phyloP scores from a whole-genome alignment of 164 flowering plant genomes.

The Malania oleifera region DNA sequence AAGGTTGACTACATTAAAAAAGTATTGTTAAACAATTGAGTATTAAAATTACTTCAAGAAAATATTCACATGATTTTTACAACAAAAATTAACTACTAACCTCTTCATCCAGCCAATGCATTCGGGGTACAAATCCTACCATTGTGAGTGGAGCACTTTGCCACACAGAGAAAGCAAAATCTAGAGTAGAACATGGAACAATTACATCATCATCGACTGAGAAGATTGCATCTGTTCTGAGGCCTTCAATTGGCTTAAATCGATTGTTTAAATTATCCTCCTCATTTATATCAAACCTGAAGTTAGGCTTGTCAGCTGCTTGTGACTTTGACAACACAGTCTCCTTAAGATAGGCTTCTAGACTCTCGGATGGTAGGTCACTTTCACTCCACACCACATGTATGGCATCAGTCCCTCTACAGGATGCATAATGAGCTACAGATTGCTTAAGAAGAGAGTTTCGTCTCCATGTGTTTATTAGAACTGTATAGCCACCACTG shows the following conservation, averaged over 20 bases:
- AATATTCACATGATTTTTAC: no score
- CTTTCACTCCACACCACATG: slow-evolving; percentile 54
- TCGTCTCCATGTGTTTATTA: slow-evolving; percentile 54
- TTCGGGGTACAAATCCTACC: slow-evolving; percentile 56
- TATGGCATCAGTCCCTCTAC: slow-evolving; percentile 42
- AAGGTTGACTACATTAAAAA: no score
- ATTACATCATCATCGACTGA: slow-evolving; percentile 58
- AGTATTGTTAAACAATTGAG: no score
- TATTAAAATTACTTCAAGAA: no score
- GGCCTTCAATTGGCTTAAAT: slow-evolving; percentile 42
- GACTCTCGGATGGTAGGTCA: slow-evolving; percentile 40
- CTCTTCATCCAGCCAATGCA: slow-evolving; percentile 43
- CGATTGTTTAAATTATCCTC: slow-evolving; percentile 48
- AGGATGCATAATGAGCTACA: slow-evolving; percentile 55
- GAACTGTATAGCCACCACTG: slow-evolving; percentile 55
- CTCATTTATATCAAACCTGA: slow-evolving; percentile 38
- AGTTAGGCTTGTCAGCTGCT: slow-evolving; percentile 36
- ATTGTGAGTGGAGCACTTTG: slow-evolving; percentile 46
- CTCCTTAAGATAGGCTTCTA: slow-evolving; percentile 32
- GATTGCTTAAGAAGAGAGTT: slow-evolving; percentile 51
- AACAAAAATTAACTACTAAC: slow-evolving; percentile 18
- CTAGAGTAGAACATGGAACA: slow-evolving; percentile 42
- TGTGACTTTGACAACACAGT: slow-evolving; percentile 40
- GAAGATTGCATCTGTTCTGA: slow-evolving; percentile 53
- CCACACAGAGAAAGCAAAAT: slow-evolving; percentile 54